Evolutionary conservation across 1,284 basidiomycete genomes (phyloP).

Genomic region (Vanrija sp.): DNA sequence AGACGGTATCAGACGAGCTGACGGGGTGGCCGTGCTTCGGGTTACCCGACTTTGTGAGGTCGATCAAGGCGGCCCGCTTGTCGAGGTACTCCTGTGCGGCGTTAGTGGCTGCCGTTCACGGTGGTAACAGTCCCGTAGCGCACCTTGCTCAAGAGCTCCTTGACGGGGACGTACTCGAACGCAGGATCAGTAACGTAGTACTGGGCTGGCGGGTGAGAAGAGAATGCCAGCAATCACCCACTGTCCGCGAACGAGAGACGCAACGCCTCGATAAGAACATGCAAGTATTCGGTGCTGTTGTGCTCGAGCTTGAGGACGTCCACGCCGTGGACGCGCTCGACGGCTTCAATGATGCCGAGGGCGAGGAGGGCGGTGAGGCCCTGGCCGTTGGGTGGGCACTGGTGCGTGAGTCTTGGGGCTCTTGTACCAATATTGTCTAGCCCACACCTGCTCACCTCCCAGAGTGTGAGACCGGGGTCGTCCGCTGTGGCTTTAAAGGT

Average conservation of each 20-base stretch:
- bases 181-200: conserved; percentile 80
- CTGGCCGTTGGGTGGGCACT: conserved; percentile 89
- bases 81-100: conserved; percentile 67
- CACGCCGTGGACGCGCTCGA: conserved; percentile 17
- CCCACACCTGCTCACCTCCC: conserved; percentile 23
- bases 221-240: too few relatives aligned
- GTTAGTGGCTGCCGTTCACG: not conserved
- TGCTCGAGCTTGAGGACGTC: conserved; percentile 12
- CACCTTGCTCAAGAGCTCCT: conserved; percentile 71
- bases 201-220: not conserved
- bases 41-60: conserved; percentile 59
- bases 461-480: conserved; percentile 54
- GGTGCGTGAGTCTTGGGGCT: too few relatives aligned
- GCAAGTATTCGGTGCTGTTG: conserved; percentile 17
- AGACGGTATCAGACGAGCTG: conserved; percentile 81
- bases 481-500: conserved; percentile 52
- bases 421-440: conserved; percentile 43
- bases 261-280: conserved; percentile 18
- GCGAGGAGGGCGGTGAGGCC: conserved; percentile 90
- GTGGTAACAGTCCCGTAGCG: too few relatives aligned
- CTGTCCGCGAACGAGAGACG: conserved; percentile 21
- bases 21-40: conserved; percentile 52
- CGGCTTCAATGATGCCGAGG: conserved; percentile 78
- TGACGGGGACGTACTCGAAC: conserved; percentile 64
- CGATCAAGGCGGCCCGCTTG: conserved; percentile 68